Evolutionary conservation across 768 basidiomycete species (phyloP), one percentile per base, ranked within the genome.

Genomic region (Clitopilus passeckerianus): DNA sequence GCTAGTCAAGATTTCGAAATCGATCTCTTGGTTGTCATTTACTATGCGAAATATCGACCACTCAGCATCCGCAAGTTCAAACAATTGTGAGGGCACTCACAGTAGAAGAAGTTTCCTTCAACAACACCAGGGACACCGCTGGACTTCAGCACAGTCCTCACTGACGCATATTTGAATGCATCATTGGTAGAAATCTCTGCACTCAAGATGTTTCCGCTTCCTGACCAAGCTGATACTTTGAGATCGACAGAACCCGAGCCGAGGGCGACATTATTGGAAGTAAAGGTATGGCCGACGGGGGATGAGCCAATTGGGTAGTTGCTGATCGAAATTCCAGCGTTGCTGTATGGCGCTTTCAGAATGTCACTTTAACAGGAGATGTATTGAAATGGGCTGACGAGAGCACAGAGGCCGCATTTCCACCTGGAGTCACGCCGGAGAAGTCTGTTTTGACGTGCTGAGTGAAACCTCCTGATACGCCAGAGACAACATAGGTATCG

Each of bases 41-140:
- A 63, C 74, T 73, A 58, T 7, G 7, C 9, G 41, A 46, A 37
- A 50, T 20, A 20, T 5, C 9, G 44, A 30, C 23, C 23, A 50
- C 55, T 58, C 22, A 53, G 53, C 27, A 7, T 52, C 4, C 12
- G 44, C 18, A 15, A 20, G 23, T 22, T 24, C 33, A 27, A 27
- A 33, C 10, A 30, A 16, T 34, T 27, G 5, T 53, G 37, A 53
- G 59, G 24, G 23, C 16, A 59, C 71, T 57, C 59, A 72, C 74
- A 58, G 58, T 74, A 76, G 61, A 72, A 71, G 55, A 76, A 75
- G 60, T 72, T 73, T 34, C 74, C 74, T 43, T 75, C 74, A 16
- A 71, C 68, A 27, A 75, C 68, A 16, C 74, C 74, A 34, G 65
- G 71, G 5, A 66, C 65, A 10, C 63, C 61, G 60, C 73, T 75